Base-by-base conservation (phyloP, 768 basidiomycete species). In the Termitomyces sp. region DNA sequence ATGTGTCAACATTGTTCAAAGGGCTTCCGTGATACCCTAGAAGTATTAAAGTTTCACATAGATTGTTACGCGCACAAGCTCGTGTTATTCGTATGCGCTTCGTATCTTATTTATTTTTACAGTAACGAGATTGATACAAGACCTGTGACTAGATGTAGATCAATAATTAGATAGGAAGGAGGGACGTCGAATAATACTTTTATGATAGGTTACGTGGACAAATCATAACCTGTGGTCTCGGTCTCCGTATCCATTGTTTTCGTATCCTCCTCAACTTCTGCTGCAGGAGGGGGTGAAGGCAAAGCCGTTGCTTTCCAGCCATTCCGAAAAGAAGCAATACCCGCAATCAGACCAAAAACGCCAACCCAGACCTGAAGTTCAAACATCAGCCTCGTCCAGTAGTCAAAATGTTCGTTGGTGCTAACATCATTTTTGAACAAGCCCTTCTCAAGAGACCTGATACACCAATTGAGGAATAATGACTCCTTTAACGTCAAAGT, bases 261-360 rank as follows among this genome's bases (percentile, higher is more conserved):
- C 28, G 38, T 36, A 11, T 65, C 64, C 52, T 72, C 68, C 30
- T 62, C 56, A 40, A 65, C 59, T 36, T 61, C 56, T 14, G 66
- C 35, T 36, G 66, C 9, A 16, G 63, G 51, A 22, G 66, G 38
- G 18, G 68, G 56, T 3, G 68, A 57, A 41, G 78, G 78, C 54
- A 80, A 70, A 32, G 84, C 79, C 16, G 86, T 88, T 2, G 88
- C 86, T 57, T 78, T 83, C 88, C 88, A 90, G 3, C 87, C 87
- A 38, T 79, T 81, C 63, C 84, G 73, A 72, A 89, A 88, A 3
- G 86, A 79, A 5, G 81, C 78, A 1, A 86, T 61, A 11, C 78
- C 85, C 20, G 85, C 84, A 50, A 78, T 69, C 18, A 80, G 64
- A 36, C 76, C 73, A 35, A 76, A 75, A 7, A 74, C 61, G 51